A percentile compares a stretch with the other conserved stretches of the same genome.
These are phyloP conservation scores for Senecio squalidus DNA, from an alignment of 140 eudicot genomes.

Conservation along the genomic window DNA sequence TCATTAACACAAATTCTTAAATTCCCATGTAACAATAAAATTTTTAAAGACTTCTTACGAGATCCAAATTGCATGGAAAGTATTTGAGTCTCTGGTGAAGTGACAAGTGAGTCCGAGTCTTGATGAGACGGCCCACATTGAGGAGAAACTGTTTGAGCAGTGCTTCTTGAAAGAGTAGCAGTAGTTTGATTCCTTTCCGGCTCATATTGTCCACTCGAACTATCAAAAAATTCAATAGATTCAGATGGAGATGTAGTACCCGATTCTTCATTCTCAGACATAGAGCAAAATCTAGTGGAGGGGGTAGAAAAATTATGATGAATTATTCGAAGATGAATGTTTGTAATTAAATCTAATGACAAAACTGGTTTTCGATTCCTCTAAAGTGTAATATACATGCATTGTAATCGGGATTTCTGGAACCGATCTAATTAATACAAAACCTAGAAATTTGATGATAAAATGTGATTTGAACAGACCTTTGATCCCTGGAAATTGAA, in stretches of 20 bases:
- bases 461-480: conserved; percentile 14
- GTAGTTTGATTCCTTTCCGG: conserved; percentile 3
- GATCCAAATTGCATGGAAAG: conserved; percentile 24
- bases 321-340: not conserved
- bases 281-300: too few species aligned
- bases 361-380: too few species aligned
- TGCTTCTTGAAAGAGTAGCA: conserved; percentile 14
- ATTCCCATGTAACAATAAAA: conserved; percentile 73
- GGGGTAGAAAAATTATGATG: too few species aligned
- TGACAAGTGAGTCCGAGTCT: conserved; percentile 13
- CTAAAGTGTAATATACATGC: conserved; percentile 3
- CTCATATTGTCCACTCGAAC: not conserved
- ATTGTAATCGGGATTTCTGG: not conserved
- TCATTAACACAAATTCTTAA: conserved; percentile 67
- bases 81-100: conserved; percentile 19
- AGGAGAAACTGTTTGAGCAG: conserved; percentile 1
- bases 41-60: conserved; percentile 44
- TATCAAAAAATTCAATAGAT: not conserved
- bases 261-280: conserved; percentile 18
- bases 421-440: not conserved
- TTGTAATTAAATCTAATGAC: not conserved
- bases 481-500: conserved; percentile 20
- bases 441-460: not conserved
- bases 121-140: conserved; percentile 7
- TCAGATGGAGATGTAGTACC: too few species aligned